Evolutionary conservation across 257 asterid species (phyloP).

Genomic region (Nicotiana knightiana): DNA sequence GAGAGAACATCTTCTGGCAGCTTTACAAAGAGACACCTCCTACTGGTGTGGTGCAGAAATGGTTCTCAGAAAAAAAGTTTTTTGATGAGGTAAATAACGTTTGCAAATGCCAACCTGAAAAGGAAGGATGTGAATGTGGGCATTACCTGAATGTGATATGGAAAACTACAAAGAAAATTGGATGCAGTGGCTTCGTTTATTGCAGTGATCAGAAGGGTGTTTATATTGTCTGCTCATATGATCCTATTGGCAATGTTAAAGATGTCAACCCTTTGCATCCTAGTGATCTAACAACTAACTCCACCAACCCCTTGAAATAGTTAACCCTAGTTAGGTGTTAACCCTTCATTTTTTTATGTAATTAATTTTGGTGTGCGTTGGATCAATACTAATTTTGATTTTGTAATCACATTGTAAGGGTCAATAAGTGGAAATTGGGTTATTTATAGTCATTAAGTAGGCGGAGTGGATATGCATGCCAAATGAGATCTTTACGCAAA

Average conservation of each 20-base stretch:
- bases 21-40: background rate
- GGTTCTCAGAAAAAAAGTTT: slow-evolving; percentile 3
- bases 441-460: no score
- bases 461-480: no score
- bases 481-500: no score
- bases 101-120: slow-evolving; percentile 8
- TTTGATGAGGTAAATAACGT: background rate
- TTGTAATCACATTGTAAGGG: background rate
- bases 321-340: background rate
- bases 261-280: slow-evolving; percentile 8
- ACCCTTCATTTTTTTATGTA: background rate
- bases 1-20: slow-evolving; percentile 11
- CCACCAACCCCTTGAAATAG: background rate
- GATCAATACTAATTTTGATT: background rate
- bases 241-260: slow-evolving; percentile 6
- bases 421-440: no score
- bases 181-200: slow-evolving; percentile 10
- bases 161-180: slow-evolving; percentile 9
- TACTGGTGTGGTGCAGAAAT: background rate
- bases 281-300: background rate
- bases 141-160: slow-evolving; percentile 6
- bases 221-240: slow-evolving; percentile 5
- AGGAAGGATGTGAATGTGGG: slow-evolving; percentile 4
- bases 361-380: background rate
- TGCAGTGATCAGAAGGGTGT: slow-evolving; percentile 9